Base-by-base conservation (phyloP, 805 yeast species). In the Cyberlindnera nakhonratchasimensis region DNA sequence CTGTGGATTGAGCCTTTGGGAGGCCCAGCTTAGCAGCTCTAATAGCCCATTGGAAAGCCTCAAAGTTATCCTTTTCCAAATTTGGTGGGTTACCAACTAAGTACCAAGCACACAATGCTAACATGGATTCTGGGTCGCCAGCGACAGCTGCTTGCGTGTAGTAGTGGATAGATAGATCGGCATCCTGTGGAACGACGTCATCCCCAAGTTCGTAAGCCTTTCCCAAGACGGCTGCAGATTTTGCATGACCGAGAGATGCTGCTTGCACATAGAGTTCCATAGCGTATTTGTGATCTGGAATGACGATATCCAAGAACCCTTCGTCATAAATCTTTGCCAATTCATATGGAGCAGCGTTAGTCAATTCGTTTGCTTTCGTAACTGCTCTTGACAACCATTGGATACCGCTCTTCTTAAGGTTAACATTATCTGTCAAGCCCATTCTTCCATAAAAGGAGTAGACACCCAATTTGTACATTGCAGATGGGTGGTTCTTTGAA, bases 21-120 rank as follows among this genome's bases (percentile, higher is more conserved):
- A 74, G 70, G 13, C 86, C 86, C 29, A 78, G 66, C 31, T 74
- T 70, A 0, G 98, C 97, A 0, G 98, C 91, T 49, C 86, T 72
- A 40, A 77, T 67, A 1, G 97, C 97, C 98, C 98, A 93, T 55
- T 87, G 93, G 61, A 82, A 91, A 1, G 97, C 95, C 63, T 90
- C 96, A 40, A 67, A 75, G 41, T 82, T 85, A 61, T 90, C 91
- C 48, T 77, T 76, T 8, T 80, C 82, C 53, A 93, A 72, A 34
- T 76, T 77, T n/a, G 93, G 90, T 25, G 85, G 90, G 25, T 86
- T 81, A 0, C 99, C 99, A 21, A 88, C 83, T 63, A 91, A 70
- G 61, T 91, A 93, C 97, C 98, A 93, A 2, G 97, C 96, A 62
- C 97, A 90, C 68, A 91, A 71, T 2, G 96, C 90, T 56, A 91